Conservation (phyloP, 306 rosid genomes). For the Notholithocarpus densiflorus region DNA sequence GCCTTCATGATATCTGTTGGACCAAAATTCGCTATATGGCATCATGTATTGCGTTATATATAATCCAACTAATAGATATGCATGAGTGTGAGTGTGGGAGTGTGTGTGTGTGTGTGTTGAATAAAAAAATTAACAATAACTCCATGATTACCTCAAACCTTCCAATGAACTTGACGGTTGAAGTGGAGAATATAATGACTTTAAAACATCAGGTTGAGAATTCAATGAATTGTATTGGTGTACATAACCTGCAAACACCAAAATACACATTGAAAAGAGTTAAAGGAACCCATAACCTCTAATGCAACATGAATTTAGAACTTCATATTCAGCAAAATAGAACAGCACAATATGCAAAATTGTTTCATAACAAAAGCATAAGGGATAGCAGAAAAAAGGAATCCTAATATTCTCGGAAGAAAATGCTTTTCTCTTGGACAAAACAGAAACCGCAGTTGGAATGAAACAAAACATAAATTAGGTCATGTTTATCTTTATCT, state of each 20-base stretch:
- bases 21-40: conserved; percentile 32
- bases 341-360: neutral
- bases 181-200: conserved; percentile 94
- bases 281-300: conserved; percentile 2
- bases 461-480: neutral
- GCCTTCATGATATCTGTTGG: conserved; percentile 72
- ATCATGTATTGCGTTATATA: conserved; percentile 1
- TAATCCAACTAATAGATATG: conserved; percentile 8
- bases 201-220: conserved; percentile 94
- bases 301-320: neutral
- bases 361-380: neutral
- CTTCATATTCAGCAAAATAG: neutral
- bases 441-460: neutral
- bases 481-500: neutral
- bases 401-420: neutral
- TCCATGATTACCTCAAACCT: conserved; percentile 77
- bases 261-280: conserved; percentile 14
- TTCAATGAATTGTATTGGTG: conserved; percentile 90
- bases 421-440: neutral
- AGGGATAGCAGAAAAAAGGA: neutral
- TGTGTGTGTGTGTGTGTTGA: neutral
- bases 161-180: conserved; percentile 95
- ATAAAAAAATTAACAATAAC: conserved; percentile 23
- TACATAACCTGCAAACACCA: conserved; percentile 64
- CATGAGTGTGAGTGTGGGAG: neutral